phyloP scores from a whole-genome alignment of 768 basidiomycete species.

The Chalciporus sphaerocephalus region DNA sequence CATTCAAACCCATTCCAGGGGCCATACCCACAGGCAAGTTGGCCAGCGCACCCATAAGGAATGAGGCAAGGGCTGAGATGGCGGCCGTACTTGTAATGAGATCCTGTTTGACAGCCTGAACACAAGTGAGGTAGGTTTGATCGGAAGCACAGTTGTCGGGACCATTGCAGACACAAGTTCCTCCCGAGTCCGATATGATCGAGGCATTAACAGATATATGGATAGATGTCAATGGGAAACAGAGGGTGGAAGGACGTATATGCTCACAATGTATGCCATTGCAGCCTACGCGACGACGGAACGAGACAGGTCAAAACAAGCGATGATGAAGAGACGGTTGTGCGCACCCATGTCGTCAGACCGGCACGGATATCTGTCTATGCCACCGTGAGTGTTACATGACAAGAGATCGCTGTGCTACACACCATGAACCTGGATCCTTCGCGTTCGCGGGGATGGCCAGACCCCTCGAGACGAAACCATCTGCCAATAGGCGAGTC shows the following conservation, averaged over 20 bases:
- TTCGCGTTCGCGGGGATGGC: conserved; percentile 54
- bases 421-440: conserved; percentile 59
- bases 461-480: conserved; percentile 72
- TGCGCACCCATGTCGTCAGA: conserved; percentile 72
- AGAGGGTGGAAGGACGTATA: background rate
- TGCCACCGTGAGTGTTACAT: conserved; percentile 5
- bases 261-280: conserved; percentile 77
- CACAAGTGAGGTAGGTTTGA: conserved; percentile 50
- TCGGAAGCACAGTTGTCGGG: conserved; percentile 53
- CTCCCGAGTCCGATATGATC: conserved; percentile 72
- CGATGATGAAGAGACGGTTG: background rate
- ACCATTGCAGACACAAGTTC: conserved; percentile 72
- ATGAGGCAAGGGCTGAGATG: conserved; percentile 66
- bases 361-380: conserved; percentile 79
- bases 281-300: conserved; percentile 45
- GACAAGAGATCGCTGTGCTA: conserved; percentile 10
- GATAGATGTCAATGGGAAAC: background rate
- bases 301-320: conserved; percentile 1
- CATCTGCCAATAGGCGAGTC: conserved; percentile 50
- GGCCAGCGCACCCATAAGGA: conserved; percentile 79
- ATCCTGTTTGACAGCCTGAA: conserved; percentile 62
- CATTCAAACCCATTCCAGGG: conserved; percentile 79
- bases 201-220: conserved; percentile 84
- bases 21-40: conserved; percentile 90
- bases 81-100: conserved; percentile 82